Evolutionary conservation across 1,284 basidiomycete species (phyloP), one percentile per base, ranked within the genome.

Genomic region (Takashimella koratensis): DNA sequence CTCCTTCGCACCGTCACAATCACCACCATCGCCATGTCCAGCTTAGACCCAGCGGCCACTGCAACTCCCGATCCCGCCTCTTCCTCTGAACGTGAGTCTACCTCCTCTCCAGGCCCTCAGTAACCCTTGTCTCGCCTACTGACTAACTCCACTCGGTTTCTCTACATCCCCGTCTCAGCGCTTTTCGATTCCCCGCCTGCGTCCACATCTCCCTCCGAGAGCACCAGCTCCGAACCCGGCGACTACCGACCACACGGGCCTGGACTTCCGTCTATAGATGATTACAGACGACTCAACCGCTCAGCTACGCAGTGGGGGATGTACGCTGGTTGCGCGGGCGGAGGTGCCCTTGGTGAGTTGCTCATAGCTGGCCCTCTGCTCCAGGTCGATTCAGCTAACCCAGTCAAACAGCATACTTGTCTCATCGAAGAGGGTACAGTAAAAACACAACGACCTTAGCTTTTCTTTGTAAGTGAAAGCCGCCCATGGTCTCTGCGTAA

Each of bases 271-370:
- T 36, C 30, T 8, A 45, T 50, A 25, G 58, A 60, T 12, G 55
- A 60, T 25, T 48, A 55, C 13, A 39, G 50, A 20, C 41, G 48
- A 2, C 51, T 60, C 22, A 60, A 57, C 46, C 47, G 52, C 42
- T 42, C 50, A 39, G 56, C 58, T 19, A 60, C 58, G 11, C 53
- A 60, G 53, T 42, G 48, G 40, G 62, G 62, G 13, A 57, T 60
- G 56, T 54, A 58, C 11, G 40, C 27, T 13, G 62, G 62, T 24
- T 48, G 60, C 20, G 25, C 49, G 0, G 59, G 56, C 6, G 62
- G 62, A 0, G 61, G 54, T 1, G 30, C 51, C 1, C 16, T 63
- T 12, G 51, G 60, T 63, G 21, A 45, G 56, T 51, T 4, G n/a
- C n/a, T n/a, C n/a, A n/a, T n/a, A n/a, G n/a, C n/a, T n/a, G n/a